phyloP scores from a whole-genome alignment of 306 rosid genomes.

The Crataegus laevigata region DNA sequence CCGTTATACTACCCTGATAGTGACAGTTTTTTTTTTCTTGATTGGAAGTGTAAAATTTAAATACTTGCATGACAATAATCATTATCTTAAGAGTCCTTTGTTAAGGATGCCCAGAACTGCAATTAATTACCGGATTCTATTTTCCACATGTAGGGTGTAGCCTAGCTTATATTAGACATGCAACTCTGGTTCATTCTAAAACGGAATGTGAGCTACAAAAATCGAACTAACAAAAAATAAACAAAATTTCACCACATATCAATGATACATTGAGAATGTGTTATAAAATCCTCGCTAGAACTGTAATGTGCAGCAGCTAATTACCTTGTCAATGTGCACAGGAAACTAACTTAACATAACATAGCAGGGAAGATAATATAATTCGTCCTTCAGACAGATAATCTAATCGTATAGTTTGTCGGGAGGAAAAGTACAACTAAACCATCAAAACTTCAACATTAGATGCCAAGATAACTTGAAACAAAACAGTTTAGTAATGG shows the following conservation, averaged over 20 bases:
- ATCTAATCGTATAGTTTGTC: not conserved
- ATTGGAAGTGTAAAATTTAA: not conserved
- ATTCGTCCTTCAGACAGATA: not conserved
- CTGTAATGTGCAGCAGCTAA: not conserved
- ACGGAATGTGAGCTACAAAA: not conserved
- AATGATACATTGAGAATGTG: not conserved
- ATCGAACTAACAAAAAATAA: not conserved
- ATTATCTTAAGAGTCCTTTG: not conserved
- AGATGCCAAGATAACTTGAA: not conserved
- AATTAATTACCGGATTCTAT: not conserved
- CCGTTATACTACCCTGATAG: not conserved
- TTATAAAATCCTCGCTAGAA: not conserved
- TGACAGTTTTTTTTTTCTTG: not conserved
- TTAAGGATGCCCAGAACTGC: not conserved
- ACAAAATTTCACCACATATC: not conserved
- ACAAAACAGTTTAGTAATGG: slow-evolving; percentile 14
- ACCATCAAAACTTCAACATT: not conserved
- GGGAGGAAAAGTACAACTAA: not conserved
- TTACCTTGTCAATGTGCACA: not conserved
- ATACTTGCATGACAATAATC: not conserved
- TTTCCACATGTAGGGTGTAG: not conserved
- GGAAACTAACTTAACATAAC: not conserved
- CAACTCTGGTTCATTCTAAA: not conserved
- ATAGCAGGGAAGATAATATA: not conserved
- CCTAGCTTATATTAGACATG: not conserved